These are phyloP conservation scores for Aspergillus sp. DNA, from an alignment of 2,329 filamentous ascomycete genomes.

Conservation along the genomic window DNA sequence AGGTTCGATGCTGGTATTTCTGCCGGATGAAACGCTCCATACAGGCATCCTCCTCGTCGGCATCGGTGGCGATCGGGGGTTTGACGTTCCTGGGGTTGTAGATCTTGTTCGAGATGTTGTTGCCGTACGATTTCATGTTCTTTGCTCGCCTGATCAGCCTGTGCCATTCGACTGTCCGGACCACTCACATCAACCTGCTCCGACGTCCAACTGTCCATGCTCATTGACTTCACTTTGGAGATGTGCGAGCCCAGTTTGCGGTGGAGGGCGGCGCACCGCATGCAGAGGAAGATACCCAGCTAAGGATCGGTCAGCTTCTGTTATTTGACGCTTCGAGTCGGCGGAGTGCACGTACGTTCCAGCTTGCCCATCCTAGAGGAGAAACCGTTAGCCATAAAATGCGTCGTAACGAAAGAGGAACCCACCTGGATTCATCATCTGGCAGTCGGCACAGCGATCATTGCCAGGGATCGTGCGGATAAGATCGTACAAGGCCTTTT, in stretches of 20 bases:
- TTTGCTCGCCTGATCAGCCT: conserved; percentile 57
- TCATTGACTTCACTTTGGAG: conserved; percentile 96
- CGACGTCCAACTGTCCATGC: conserved; percentile 94
- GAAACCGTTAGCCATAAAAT: not conserved
- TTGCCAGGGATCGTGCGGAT: conserved; percentile 79
- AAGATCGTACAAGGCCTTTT: conserved; percentile 81
- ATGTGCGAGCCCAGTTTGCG: conserved; percentile 96
- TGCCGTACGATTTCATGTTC: conserved; percentile 93
- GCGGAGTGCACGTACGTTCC: conserved; percentile 60
- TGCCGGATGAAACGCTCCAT: conserved; percentile 94
- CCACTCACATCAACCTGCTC: conserved; percentile 85
- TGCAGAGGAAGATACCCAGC: conserved; percentile 93
- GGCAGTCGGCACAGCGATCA: conserved; percentile 87
- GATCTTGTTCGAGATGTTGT: conserved; percentile 71
- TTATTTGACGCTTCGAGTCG: conserved; percentile 1
- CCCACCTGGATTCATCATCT: conserved; percentile 81
- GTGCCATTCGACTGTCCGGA: not conserved
- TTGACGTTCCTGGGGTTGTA: conserved; percentile 81
- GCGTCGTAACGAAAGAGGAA: conserved; percentile 7
- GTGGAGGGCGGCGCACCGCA: conserved; percentile 92
- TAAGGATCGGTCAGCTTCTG: conserved; percentile 30
- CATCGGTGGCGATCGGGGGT: conserved; percentile 77
- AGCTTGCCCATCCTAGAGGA: conserved; percentile 79
- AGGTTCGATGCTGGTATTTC: conserved; percentile 69
- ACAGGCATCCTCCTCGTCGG: conserved; percentile 82